Conservation (phyloP, 305 asterid species). For the Plantago rigida region DNA sequence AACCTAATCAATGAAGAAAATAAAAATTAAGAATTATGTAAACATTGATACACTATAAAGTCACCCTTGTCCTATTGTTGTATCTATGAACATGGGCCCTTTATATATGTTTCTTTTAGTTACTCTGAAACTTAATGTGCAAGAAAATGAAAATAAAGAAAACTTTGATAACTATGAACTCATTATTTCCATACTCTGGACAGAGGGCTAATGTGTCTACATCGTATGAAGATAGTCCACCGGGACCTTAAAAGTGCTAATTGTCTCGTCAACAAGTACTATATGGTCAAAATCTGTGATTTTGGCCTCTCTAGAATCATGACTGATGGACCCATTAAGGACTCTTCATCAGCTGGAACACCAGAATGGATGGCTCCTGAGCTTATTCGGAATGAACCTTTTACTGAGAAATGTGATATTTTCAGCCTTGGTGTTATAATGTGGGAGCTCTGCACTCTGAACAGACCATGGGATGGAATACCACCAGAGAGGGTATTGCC, state of each 20-base stretch:
- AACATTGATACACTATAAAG: no score
- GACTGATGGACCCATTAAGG: slow-evolving; percentile 53
- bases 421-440: slow-evolving; percentile 89
- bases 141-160: background rate
- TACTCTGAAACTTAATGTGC: background rate
- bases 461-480: slow-evolving; percentile 80
- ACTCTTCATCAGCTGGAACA: slow-evolving; percentile 84
- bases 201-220: slow-evolving; percentile 95
- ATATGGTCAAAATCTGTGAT: slow-evolving; percentile 90
- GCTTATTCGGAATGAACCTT: slow-evolving; percentile 77
- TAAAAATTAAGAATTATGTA: no score
- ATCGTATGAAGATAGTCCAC: slow-evolving; percentile 94
- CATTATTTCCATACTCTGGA: slow-evolving; percentile 23
- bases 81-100: background rate
- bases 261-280: slow-evolving; percentile 92
- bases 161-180: slow-evolving; percentile 3
- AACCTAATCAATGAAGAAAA: no score
- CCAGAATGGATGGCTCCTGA: slow-evolving; percentile 99
- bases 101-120: background rate
- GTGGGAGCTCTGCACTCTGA: slow-evolving; percentile 91
- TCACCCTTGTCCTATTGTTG: background rate
- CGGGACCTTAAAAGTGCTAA: slow-evolving; percentile 96
- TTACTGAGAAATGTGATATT: slow-evolving; percentile 89
- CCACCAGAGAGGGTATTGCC: slow-evolving; percentile 74
- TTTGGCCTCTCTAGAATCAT: slow-evolving; percentile 90